Evolutionary conservation across 1,139 yeast genomes (phyloP), one percentile per base, ranked within the genome.

Genomic region (Trichomonascaceae sp.): DNA sequence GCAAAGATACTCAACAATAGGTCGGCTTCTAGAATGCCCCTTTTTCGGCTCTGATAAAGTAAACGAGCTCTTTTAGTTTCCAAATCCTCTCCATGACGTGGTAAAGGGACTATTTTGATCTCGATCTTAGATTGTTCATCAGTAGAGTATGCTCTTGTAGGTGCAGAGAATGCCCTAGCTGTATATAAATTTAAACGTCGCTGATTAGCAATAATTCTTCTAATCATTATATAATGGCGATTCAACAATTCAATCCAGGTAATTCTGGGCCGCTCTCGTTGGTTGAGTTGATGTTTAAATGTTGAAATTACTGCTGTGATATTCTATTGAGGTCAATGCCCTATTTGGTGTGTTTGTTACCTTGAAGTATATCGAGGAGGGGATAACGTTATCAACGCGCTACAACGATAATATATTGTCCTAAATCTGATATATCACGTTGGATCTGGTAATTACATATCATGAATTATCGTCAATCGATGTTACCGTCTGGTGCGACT

Each of bases 21-120:
- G 69, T 95, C 99, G 10, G 96, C 85, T 69, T 93, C 99, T 58
- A 93, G 77, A 54, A 93, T 93, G 44, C 99, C 99, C 68, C 99
- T 81, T 71, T 95, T 93, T 59, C 99, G 79, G 50, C 95, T 85
- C 70, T 93, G 99, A 70, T 95, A 93, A 3, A 87, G 74, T 64
- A 93, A 74, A 59, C 99, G 80, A 9, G 97, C 96, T 61, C 93
- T 80, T 72, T 88, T 88, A 52, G 80, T 79, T 47, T 87, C 90
- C 4, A 82, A 70, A n/a, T 82, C 70, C 70, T 93, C 99, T 56
- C 85, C 85, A 4, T 75, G 74, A 62, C 97, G 79, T 57, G 83
- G 80, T 56, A 88, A 76, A 5, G 97, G 97, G 63, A 82, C 79
- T 55, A 91, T 85, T 63, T 81, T 65, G 59, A 70, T 56, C 49